These are phyloP conservation scores for Suillus placidus DNA, from an alignment of 768 basidiomycete species.

Conservation along the genomic window DNA sequence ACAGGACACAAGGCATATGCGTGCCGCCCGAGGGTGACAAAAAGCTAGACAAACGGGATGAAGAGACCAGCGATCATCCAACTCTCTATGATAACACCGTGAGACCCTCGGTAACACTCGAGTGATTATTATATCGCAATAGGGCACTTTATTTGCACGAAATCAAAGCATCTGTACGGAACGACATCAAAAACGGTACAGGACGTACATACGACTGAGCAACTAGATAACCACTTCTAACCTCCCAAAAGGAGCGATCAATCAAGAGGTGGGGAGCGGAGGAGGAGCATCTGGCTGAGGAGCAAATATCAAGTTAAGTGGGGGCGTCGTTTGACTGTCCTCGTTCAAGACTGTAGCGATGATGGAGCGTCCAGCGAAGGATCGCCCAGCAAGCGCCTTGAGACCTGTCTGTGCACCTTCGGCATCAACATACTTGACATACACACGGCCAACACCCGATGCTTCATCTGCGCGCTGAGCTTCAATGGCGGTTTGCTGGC, in stretches of 20 bases:
- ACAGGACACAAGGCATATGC: neutral
- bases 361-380: constrained; percentile 85
- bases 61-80: constrained; percentile 14
- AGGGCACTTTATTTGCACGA: neutral
- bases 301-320: constrained; percentile 80
- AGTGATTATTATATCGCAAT: neutral
- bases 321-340: constrained; percentile 84
- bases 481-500: constrained; percentile 61
- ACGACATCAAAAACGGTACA: constrained; percentile 3
- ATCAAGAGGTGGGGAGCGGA: constrained; percentile 56
- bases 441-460: constrained; percentile 92
- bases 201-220: constrained; percentile 25
- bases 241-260: constrained; percentile 13
- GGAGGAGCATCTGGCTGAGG: constrained; percentile 83
- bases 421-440: constrained; percentile 79
- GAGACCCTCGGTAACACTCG: neutral
- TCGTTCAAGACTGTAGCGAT: constrained; percentile 83
- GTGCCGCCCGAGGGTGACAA: neutral
- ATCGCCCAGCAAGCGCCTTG: constrained; percentile 86
- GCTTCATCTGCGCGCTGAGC: constrained; percentile 81
- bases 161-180: constrained; percentile 6
- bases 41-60: neutral
- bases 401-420: constrained; percentile 70
- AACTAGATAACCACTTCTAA: constrained; percentile 19
- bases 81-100: neutral